Evolutionary conservation across 345 rosid genomes (phyloP).

Genomic region (Luvunga scandens): DNA sequence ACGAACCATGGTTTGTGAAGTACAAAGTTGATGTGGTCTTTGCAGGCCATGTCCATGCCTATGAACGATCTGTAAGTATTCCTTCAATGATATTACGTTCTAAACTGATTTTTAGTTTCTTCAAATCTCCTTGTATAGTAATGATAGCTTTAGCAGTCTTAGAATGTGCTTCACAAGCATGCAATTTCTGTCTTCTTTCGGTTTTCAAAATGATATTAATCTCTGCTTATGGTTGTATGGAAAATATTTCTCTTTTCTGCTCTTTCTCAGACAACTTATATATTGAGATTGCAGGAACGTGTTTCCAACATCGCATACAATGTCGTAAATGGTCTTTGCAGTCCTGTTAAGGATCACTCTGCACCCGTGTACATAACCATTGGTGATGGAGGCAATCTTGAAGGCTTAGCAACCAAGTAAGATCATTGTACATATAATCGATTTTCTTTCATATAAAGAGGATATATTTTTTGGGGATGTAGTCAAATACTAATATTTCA

Average conservation of each 20-base stretch:
- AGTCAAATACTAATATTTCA: neutral
- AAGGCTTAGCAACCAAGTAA: slow-evolving; percentile 81
- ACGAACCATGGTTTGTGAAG: slow-evolving; percentile 70
- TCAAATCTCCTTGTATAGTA: neutral
- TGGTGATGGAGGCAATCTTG: slow-evolving; percentile 88
- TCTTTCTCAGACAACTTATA: neutral
- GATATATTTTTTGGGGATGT: neutral
- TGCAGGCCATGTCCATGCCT: slow-evolving; percentile 93
- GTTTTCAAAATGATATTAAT: neutral
- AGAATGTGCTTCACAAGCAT: neutral
- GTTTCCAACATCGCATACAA: slow-evolving; percentile 79
- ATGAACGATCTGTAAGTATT: slow-evolving; percentile 87
- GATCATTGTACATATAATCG: neutral
- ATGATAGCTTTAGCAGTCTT: neutral
- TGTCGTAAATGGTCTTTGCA: slow-evolving; percentile 52
- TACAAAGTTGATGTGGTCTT: slow-evolving; percentile 84
- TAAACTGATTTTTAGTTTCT: neutral
- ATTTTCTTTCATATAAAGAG: neutral
- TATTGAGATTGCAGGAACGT: slow-evolving; percentile 52
- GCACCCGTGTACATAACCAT: slow-evolving; percentile 84
- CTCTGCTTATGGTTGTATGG: neutral
- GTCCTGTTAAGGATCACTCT: slow-evolving; percentile 55
- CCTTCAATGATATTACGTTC: neutral
- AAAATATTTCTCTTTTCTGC: neutral
- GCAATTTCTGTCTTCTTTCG: neutral